Evolutionary conservation across 2,329 filamentous ascomycete species (phyloP), one percentile per base, ranked within the genome.

Genomic region (Lomentospora prolificans): DNA sequence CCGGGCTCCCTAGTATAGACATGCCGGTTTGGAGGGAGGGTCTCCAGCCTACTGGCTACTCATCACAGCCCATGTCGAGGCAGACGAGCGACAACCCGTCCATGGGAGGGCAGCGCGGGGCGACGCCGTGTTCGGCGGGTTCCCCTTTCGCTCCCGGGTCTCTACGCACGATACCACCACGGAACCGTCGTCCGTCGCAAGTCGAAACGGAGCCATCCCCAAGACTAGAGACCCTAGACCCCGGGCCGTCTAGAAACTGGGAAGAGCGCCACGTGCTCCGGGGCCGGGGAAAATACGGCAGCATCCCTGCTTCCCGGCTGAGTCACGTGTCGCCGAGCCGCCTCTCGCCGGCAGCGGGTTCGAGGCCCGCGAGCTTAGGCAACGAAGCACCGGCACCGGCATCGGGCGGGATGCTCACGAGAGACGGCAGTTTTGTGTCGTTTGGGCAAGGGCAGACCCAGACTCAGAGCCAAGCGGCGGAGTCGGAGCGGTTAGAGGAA

Each of bases 11-110:
- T 8, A 50, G 22, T 17, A 41, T 61, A 12, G 53, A 50, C 4
- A 50, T 44, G 7, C 44, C 24, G 10, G 10, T 28, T 61, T 63
- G 61, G 59, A 62, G 65, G 41, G 58, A 62, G 31, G 60, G 61
- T 1, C 27, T 53, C 4, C 30, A 51, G n/a, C 63, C 64, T 0
- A 62, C 67, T 19, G 75, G 74, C 3, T 78, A 79, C 61, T 69
- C 71, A 25, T 76, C 75, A 6, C 72, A 77, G 58, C 76, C 77
- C 4, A 77, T 79, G 73, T 75, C 74, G 1, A 72, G 76, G 3
- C 65, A 77, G 58, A 61, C 69, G 0, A 76, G 75, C 44, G 65
- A 58, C 57, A 55, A 64, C 55, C 36, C 57, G 52, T 51, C 59
- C 17, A 10, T 8, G n/a, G 48, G 25, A 2, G 22, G 24, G 5